Base-by-base conservation (phyloP, 441 rosid genomes). In the Viola pubescens region DNA sequence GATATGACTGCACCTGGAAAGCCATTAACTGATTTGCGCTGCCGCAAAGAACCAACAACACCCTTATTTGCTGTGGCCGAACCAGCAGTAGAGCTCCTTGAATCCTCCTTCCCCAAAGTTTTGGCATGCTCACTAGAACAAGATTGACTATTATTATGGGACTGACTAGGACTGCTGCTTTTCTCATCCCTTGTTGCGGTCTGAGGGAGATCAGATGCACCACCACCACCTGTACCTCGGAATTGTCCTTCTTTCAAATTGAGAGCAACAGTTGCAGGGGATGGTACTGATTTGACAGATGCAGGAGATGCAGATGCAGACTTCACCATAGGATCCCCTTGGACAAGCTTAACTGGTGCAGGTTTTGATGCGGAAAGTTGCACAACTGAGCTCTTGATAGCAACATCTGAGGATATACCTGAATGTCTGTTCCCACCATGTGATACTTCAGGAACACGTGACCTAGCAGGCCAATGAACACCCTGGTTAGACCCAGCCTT, bases 141-240 rank as follows among this genome's bases (percentile, higher is more conserved):
- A 42, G 90, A 80, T 55, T 83, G 96, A 68, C 87, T 82, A 59
- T 83, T 88, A 68, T 82, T 88, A 66, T 77, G 87, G 52, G 96
- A 88, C 63, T 79, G 91, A 71, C 96, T 82, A 44, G 96, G 84
- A 72, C 87, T 74, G 72, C 90, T 81, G 73, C 92, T 86, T 73
- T 81, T 83, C 65, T 88, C 94, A 26, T 78, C 92, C 66, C 72
- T 79, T 1, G 68, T 60, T n/a, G 67, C 52, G 44, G 79, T 37
- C 26, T 63, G 42, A 68, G 87, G 79, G 48, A 62, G 59, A 56
- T 83, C 90, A 19, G 79, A 65, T 9, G 48, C 54, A 13, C 79
- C 75, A 64, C 60, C 69, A 54, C 62, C 83, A 68, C 61, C 57
- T 26, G 34, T 26, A 72, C 73, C 76, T 8, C 82, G 75, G 40